These are phyloP conservation scores for Talaromyces sp. DNA, from an alignment of 2,329 filamentous ascomycete genomes.

Conservation along the genomic window DNA sequence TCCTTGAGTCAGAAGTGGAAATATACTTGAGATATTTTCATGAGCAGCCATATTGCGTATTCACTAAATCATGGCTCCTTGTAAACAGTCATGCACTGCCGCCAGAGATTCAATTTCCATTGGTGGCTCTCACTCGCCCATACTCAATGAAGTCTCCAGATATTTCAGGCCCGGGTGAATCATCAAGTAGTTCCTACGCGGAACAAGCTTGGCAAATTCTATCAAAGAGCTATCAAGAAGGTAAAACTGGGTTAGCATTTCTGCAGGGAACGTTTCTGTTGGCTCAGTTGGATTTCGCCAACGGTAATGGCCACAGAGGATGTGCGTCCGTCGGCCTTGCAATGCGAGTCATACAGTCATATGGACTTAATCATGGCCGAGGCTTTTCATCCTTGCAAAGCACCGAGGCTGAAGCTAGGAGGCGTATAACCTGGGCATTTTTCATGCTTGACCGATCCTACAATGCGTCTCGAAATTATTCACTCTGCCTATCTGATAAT, in stretches of 20 bases:
- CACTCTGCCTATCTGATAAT: slow-evolving; percentile 27
- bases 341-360: slow-evolving; percentile 25
- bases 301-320: slow-evolving; percentile 24
- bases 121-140: slow-evolving; percentile 28
- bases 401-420: slow-evolving; percentile 16
- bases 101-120: slow-evolving; percentile 22
- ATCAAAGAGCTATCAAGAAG: slow-evolving; percentile 18
- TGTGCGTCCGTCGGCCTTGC: slow-evolving; percentile 25
- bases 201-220: slow-evolving; percentile 26
- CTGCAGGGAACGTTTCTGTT: slow-evolving; percentile 29
- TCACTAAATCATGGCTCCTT: slow-evolving; percentile 22
- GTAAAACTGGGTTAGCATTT: slow-evolving; percentile 21
- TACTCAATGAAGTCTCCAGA: slow-evolving; percentile 14
- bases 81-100: slow-evolving; percentile 14
- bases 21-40: slow-evolving; percentile 26
- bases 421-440: slow-evolving; percentile 28
- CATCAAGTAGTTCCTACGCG: slow-evolving; percentile 11
- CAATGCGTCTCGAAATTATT: slow-evolving; percentile 29
- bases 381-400: slow-evolving; percentile 6
- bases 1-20: slow-evolving; percentile 23
- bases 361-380: slow-evolving; percentile 21
- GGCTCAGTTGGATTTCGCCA: slow-evolving; percentile 28
- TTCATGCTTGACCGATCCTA: slow-evolving; percentile 32
- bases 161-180: background rate
- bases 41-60: slow-evolving; percentile 30